A percentile compares a stretch with the other conserved stretches of the same genome.
phyloP scores from a whole-genome alignment of 345 rosid species.

The Rhizophora mangle region DNA sequence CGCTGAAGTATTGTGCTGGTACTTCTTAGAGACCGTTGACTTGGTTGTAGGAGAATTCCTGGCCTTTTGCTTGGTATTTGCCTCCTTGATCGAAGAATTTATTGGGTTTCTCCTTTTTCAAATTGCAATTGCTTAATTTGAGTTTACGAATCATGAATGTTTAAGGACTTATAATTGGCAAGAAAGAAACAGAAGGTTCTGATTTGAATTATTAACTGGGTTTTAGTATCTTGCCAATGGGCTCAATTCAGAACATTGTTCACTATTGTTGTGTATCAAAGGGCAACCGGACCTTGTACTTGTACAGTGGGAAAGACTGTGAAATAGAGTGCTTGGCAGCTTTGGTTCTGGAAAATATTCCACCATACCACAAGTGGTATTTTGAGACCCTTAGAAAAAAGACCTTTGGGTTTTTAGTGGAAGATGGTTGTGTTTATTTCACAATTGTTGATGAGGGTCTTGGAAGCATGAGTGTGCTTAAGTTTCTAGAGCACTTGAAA shows the following conservation, averaged over 20 bases:
- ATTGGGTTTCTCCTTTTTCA: conserved; percentile 17
- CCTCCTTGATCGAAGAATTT: conserved; percentile 22
- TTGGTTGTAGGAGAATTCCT: conserved; percentile 26
- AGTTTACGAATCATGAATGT: not conserved
- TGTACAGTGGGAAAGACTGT: conserved; percentile 52
- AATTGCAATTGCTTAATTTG: conserved; percentile 23
- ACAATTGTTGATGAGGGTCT: conserved; percentile 59
- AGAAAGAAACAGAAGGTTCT: not conserved
- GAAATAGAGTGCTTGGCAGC: conserved; percentile 52
- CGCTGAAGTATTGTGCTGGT: conserved; percentile 32
- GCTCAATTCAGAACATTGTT: conserved; percentile 55
- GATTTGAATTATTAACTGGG: conserved; percentile 6
- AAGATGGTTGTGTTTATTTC: conserved; percentile 67
- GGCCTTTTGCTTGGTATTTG: conserved; percentile 18
- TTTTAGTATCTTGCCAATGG: conserved; percentile 35
- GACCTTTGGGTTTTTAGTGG: conserved; percentile 62
- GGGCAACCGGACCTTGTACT: conserved; percentile 49
- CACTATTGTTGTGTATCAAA: conserved; percentile 66
- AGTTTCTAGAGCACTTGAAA: conserved; percentile 61
- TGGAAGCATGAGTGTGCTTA: conserved; percentile 47
- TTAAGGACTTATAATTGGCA: not conserved
- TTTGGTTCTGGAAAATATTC: conserved; percentile 59
- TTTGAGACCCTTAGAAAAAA: conserved; percentile 58
- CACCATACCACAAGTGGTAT: conserved; percentile 76
- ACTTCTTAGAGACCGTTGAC: conserved; percentile 25